These are phyloP conservation scores for Ogataea paradorogensis DNA, from an alignment of 805 yeast genomes.

Conservation along the genomic window DNA sequence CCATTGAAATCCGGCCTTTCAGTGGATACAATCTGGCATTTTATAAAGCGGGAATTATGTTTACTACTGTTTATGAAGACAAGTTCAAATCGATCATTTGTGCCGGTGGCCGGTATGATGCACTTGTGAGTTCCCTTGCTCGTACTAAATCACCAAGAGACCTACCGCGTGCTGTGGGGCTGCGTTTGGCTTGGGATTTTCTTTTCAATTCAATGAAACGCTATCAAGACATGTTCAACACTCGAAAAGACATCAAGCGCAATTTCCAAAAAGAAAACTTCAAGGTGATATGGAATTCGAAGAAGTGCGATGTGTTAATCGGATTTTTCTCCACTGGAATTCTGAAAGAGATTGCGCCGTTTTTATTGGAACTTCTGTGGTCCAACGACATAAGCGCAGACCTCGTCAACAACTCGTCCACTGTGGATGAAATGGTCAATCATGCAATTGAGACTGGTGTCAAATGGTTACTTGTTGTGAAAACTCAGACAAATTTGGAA, in stretches of 20 bases:
- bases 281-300: slow-evolving; percentile 42
- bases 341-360: slow-evolving; percentile 60
- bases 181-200: slow-evolving; percentile 74
- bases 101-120: slow-evolving; percentile 93
- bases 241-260: slow-evolving; percentile 27
- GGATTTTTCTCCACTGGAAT: slow-evolving; percentile 60
- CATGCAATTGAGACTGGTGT: slow-evolving; percentile 69
- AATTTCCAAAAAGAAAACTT: slow-evolving; percentile 32
- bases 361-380: slow-evolving; percentile 69
- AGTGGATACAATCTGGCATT: slow-evolving; percentile 79
- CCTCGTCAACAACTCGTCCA: slow-evolving; percentile 40
- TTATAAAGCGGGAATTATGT: slow-evolving; percentile 81
- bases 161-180: slow-evolving; percentile 73
- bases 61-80: slow-evolving; percentile 74
- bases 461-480: slow-evolving; percentile 73
- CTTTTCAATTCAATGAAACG: slow-evolving; percentile 50
- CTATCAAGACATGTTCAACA: slow-evolving; percentile 38
- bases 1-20: slow-evolving; percentile 69
- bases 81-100: slow-evolving; percentile 56
- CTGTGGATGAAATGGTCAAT: slow-evolving; percentile 61
- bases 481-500: slow-evolving; percentile 50
- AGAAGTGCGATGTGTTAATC: slow-evolving; percentile 79
- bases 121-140: slow-evolving; percentile 62
- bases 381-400: slow-evolving; percentile 77
- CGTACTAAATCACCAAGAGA: slow-evolving; percentile 37